phyloP scores from a whole-genome alignment of 495 filamentous ascomycete species.

The Acidiella bohemica region DNA sequence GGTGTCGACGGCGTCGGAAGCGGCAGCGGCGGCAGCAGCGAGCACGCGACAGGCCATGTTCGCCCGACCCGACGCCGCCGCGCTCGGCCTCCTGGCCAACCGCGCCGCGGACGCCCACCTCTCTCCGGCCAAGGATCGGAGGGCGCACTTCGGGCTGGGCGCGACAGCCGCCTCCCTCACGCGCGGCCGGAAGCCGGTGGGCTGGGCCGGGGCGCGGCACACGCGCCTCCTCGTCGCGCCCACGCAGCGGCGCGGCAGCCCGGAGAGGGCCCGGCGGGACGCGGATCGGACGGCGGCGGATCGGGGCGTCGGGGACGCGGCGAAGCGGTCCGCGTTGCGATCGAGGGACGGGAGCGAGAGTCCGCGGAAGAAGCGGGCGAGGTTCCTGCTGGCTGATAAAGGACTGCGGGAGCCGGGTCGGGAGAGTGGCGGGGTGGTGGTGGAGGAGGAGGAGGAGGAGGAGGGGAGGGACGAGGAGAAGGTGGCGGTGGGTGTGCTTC shows the following conservation, averaged over 20 bases:
- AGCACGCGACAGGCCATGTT: slow-evolving; percentile 1
- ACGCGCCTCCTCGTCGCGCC: not conserved
- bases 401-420: slow-evolving; percentile 31
- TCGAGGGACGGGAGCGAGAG: slow-evolving; percentile 14
- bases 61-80: slow-evolving; percentile 30
- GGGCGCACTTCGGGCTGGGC: slow-evolving; percentile 12
- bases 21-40: not conserved
- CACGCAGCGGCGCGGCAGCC: slow-evolving; percentile 1
- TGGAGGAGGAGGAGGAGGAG: not conserved
- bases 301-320: not conserved
- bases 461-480: no score
- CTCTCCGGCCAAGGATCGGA: slow-evolving; percentile 50
- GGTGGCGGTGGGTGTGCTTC: no score
- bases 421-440: slow-evolving; percentile 24
- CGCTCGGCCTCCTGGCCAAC: slow-evolving; percentile 44
- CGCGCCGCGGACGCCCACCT: slow-evolving; percentile 49
- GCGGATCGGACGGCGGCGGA: not conserved
- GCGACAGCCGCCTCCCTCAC: slow-evolving; percentile 24
- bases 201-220: slow-evolving; percentile 29
- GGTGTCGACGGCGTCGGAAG: not conserved
- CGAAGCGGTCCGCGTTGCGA: not conserved
- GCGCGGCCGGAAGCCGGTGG: slow-evolving; percentile 27
- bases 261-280: slow-evolving; percentile 18
- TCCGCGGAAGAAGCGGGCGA: slow-evolving; percentile 29
- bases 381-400: slow-evolving; percentile 29